Evolutionary conservation across 495 filamentous ascomycete species (phyloP), one percentile per base, ranked within the genome.

Genomic region (Tuber umbilicatum): DNA sequence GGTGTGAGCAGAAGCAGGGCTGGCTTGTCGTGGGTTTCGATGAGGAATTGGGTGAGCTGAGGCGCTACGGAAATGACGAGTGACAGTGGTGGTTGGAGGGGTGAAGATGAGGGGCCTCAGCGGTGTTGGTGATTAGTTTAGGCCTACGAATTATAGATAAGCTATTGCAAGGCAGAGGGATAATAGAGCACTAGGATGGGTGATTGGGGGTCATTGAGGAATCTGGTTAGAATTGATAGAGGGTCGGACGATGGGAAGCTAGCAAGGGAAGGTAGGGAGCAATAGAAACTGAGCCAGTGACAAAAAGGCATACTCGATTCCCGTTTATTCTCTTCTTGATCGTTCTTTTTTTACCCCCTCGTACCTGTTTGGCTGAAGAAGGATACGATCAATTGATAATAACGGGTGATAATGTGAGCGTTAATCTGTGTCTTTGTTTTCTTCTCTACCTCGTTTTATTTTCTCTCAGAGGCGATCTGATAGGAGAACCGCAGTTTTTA

Each of bases 1-100:
- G 47, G 76, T 76, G 76, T 73, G 76, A 78, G 71, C 73, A 31
- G 55, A 31, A 60, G 55, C 10, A 64, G 55, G 55, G 27, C 74
- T 71, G 42, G 70, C 70, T 69, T 70, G 69, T 71, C 73, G 42
- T 75, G 69, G 75, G 69, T 43, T 55, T n/a, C 55, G 14, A 64
- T 31, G 55, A 64, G 17, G 55, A 64, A 64, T 31, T 64, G 27
- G 55, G 55, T 27, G 27, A 64, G 27, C 55, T 64, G 12, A 64
- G 55, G 55, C 55, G 55, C 55, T 64, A 31, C 55, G 27, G 31
- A 55, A 64, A 64, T 31, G 55, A 64, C 55, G 55, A 64, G 55
- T 64, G 55, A 64, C 55, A 64, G 55, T 27, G 12, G 55, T 31
- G 55, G 55, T 64, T 64, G 55, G 55, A 21, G 47, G n/a, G n/a